phyloP scores from a whole-genome alignment of 2,329 filamentous ascomycete genomes.

The Calonectria hawksworthii region DNA sequence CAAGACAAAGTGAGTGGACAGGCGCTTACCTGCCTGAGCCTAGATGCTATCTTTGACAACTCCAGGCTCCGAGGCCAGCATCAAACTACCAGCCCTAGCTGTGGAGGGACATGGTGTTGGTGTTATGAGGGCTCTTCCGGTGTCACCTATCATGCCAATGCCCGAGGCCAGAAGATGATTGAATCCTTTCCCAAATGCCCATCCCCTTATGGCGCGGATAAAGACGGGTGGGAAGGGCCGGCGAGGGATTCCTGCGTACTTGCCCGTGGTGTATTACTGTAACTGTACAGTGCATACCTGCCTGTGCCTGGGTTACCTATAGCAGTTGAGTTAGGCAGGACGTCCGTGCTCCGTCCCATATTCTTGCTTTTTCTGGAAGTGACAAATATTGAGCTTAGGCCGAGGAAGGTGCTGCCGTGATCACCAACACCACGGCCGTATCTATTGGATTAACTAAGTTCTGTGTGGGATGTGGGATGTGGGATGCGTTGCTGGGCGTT shows the following conservation, averaged over 20 bases:
- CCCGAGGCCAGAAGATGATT: not conserved
- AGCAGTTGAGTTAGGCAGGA: slow-evolving; percentile 26
- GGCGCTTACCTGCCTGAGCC: not conserved
- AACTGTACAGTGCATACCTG: not conserved
- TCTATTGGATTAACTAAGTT: not conserved
- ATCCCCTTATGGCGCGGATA: not conserved
- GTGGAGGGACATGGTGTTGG: not conserved
- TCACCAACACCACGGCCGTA: not conserved
- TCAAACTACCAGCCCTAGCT: slow-evolving; percentile 3
- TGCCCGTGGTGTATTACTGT: not conserved
- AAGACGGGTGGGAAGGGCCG: not conserved
- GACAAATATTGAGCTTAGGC: not conserved
- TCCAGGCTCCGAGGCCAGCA: not conserved
- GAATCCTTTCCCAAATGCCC: no score
- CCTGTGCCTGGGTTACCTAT: not conserved
- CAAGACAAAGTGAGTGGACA: slow-evolving; percentile 1
- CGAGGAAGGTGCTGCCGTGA: not conserved
- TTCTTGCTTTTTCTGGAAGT: slow-evolving; percentile 10
- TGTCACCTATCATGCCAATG: not conserved
- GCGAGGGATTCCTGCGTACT: not conserved
- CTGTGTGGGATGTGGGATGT: not conserved
- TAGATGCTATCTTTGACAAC: not conserved
- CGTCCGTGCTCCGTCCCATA: slow-evolving; percentile 13
- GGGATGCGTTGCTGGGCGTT: not conserved
- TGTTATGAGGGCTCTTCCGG: not conserved